phyloP scores from a whole-genome alignment of 2,329 filamentous ascomycete species.

The Pestalotiopsis sp. region DNA sequence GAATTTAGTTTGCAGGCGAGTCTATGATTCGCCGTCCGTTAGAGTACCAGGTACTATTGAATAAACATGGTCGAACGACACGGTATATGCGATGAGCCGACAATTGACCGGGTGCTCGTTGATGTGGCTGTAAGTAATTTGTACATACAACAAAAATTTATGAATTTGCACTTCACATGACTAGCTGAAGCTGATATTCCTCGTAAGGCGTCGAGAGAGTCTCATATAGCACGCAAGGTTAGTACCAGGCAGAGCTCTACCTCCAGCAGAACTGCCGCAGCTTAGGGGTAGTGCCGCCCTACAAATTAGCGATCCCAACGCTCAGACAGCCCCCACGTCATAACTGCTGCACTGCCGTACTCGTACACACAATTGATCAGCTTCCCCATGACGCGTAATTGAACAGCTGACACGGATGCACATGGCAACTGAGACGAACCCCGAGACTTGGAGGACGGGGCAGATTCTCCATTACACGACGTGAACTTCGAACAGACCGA shows the following conservation, averaged over 20 bases:
- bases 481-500: background rate
- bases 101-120: background rate
- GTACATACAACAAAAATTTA: no score
- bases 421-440: background rate
- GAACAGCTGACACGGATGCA: conserved; percentile 10
- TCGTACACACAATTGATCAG: background rate
- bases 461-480: background rate
- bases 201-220: no score
- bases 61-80: background rate
- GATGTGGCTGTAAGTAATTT: no score
- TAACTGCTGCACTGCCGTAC: background rate
- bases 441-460: background rate
- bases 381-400: conserved; percentile 9
- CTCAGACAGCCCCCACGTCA: conserved; percentile 10
- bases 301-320: background rate
- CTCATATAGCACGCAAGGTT: background rate
- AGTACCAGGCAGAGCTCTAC: background rate
- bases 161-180: no score
- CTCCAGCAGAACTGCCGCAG: background rate
- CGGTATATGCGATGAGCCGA: background rate
- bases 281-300: background rate
- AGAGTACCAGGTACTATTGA: background rate
- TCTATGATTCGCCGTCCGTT: background rate
- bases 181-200: no score
- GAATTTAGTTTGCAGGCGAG: background rate